Evolutionary conservation across 352 stramenopile genomes (phyloP), one percentile per base, ranked within the genome.

Genomic region (Thalassiosira exigua): DNA sequence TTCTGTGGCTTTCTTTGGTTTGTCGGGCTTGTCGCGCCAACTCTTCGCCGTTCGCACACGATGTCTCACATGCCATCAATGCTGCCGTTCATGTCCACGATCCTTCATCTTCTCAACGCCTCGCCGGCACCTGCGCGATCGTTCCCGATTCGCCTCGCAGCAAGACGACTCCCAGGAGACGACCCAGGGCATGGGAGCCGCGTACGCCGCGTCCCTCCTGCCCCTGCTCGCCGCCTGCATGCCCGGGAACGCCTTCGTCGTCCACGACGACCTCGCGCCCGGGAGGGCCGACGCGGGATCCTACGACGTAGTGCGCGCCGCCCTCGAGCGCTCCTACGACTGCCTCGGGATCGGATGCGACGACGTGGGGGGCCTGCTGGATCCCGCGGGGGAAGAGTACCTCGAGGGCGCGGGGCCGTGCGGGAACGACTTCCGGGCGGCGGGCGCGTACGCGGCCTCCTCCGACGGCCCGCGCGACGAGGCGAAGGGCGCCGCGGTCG

Each of bases 151-250:
- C n/a, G n/a, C n/a, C n/a, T n/a, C n/a, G n/a, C n/a, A 71, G 33
- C 64, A 75, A 33, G 41, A 77, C 58, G 60, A 79, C 26, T 67
- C 57, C 30, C 68, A 70, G 58, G 68, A 77, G 52, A 79, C 52
- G 4, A 68, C 52, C 27, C 70, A 79, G 41, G 62, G 62, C 50
- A 62, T 73, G 54, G 68, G 27, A 5, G 56, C 62, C 51, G 62
- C 61, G n/a, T 81, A 60, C 48, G 62, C 53, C 22, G 29, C 54
- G 24, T 52, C 62, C 26, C 3, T 81, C 4, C 17, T 81, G 39
- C 71, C 71, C 17, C 26, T 81, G 17, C 26, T 81, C 1, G 32
- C 67, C 58, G n/a, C 36, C n/a, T 81, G 71, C 30, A 70, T 36
- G 14, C 51, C 42, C 17, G 52, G 52, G 14, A 58, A 70, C 75